Percentiles rank a stretch among this genome's conserved stretches.
Conservation (phyloP, 179 eudicot species). For the Carnegiea gigantea region DNA sequence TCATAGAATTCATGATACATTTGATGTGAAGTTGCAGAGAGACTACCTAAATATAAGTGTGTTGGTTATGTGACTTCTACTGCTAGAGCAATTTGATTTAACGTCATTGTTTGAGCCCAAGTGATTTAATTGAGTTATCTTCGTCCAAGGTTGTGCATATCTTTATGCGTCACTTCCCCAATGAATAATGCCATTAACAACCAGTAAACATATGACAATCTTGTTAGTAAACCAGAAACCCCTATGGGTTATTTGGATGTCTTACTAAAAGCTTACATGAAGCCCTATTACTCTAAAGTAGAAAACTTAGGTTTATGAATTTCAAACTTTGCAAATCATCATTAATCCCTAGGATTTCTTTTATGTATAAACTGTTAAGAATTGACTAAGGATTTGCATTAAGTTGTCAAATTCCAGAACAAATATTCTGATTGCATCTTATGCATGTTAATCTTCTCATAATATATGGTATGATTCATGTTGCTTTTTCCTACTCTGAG, state of each 20-base stretch:
- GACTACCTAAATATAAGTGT: not conserved
- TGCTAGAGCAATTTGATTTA: not conserved
- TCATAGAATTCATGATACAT: not conserved
- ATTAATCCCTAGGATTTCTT: no score
- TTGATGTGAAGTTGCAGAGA: not conserved
- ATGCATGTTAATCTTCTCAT: no score
- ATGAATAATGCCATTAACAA: not conserved
- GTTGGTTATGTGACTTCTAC: not conserved
- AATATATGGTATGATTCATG: conserved; percentile 12
- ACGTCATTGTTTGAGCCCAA: not conserved
- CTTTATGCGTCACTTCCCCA: not conserved
- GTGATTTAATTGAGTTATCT: not conserved
- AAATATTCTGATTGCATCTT: no score
- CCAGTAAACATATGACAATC: not conserved
- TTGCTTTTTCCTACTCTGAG: not conserved
- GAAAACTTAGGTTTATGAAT: conserved; percentile 6
- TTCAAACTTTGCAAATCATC: not conserved
- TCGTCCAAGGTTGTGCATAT: not conserved
- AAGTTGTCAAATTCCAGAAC: no score
- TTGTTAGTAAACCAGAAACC: conserved; percentile 4
- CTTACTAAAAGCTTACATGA: not conserved
- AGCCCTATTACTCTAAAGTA: not conserved
- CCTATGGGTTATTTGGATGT: not conserved
- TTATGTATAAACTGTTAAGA: no score
- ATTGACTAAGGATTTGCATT: no score